Evolutionary conservation across 2,329 filamentous ascomycete genomes (phyloP).

Genomic region (Sclerotinia nivalis): DNA sequence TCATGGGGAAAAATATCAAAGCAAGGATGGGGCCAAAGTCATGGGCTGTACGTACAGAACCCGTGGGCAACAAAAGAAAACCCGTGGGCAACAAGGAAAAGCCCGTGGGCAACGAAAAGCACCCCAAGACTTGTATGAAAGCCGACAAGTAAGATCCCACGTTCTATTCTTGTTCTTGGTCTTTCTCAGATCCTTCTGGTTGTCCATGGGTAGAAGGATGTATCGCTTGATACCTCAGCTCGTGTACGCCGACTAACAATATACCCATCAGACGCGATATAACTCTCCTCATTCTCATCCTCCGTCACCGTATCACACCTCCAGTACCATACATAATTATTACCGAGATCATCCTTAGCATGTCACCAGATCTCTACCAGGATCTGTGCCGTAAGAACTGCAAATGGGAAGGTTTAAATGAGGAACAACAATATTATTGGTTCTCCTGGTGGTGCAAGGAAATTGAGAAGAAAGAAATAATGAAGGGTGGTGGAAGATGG

Average conservation of each 20-base stretch:
- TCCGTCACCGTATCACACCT: conserved; percentile 30
- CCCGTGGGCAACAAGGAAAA: not conserved
- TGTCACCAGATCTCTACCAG: not conserved
- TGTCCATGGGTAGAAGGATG: accelerated
- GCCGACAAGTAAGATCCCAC: not conserved
- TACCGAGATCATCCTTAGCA: conserved; percentile 23
- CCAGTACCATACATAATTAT: conserved; percentile 29
- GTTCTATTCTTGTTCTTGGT: not conserved
- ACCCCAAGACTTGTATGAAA: not conserved
- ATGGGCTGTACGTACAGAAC: not conserved
- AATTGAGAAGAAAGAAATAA: conserved; percentile 8
- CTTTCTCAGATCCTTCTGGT: not conserved
- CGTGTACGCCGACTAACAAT: not conserved
- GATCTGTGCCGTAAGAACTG: not conserved
- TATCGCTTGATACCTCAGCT: not conserved
- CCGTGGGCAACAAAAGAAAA: not conserved
- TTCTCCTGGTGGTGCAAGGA: conserved; percentile 14
- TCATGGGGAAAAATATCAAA: not conserved
- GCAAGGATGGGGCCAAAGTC: not conserved
- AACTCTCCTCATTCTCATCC: conserved; percentile 29
- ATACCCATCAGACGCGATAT: conserved; percentile 18
- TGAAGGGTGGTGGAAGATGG: conserved; percentile 21
- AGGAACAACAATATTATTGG: conserved; percentile 6
- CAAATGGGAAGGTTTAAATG: not conserved
- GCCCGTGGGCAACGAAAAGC: not conserved